Evolutionary conservation across 805 yeast genomes (phyloP).

Genomic region (Trichomonascus vanleenenianus): DNA sequence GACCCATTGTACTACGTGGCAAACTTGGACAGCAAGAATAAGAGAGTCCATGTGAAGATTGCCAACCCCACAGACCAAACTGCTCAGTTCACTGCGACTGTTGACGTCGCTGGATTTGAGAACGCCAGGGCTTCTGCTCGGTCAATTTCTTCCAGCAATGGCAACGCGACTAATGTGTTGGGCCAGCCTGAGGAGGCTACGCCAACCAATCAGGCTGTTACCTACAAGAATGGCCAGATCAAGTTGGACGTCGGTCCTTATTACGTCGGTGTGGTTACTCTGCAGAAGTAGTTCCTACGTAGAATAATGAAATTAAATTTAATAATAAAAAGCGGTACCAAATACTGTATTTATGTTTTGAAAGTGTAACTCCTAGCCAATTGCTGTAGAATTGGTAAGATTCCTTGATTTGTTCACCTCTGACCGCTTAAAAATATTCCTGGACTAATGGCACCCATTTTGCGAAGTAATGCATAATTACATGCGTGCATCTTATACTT

Average conservation of each 20-base stretch:
- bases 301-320: too few relatives aligned
- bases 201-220: background rate
- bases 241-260: slow-evolving; percentile 1
- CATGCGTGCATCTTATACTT: too few relatives aligned
- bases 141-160: background rate
- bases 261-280: background rate
- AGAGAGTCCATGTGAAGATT: background rate
- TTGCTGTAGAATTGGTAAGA: too few relatives aligned
- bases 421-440: too few relatives aligned
- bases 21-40: background rate
- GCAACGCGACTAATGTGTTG: background rate
- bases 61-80: background rate
- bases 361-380: too few relatives aligned
- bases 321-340: too few relatives aligned
- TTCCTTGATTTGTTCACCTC: too few relatives aligned
- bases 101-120: slow-evolving; percentile 1
- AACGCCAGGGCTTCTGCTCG: background rate
- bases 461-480: too few relatives aligned
- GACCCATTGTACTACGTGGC: slow-evolving; percentile 1
- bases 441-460: too few relatives aligned
- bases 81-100: background rate
- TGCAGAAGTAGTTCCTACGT: background rate
- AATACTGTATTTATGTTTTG: too few relatives aligned
- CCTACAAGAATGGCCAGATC: background rate
- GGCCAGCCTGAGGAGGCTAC: background rate